Percentiles rank a stretch among this genome's conserved stretches.
These are phyloP conservation scores for Pachysandra terminalis DNA, from an alignment of 164 flowering plant genomes.

Conservation along the genomic window DNA sequence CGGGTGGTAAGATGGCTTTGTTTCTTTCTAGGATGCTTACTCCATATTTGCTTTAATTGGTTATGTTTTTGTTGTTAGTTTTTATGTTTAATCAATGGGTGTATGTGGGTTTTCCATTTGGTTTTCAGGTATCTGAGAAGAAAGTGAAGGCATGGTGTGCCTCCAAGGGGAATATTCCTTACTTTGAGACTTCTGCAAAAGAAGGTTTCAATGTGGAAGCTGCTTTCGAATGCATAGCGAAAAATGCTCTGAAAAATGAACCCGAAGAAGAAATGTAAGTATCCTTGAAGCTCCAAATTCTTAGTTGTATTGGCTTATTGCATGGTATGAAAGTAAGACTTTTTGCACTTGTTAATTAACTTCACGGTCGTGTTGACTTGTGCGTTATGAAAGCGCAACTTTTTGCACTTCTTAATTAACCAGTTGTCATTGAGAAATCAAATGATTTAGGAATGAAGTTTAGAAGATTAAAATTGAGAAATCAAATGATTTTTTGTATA, in stretches of 20 bases:
- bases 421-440: no score
- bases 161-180: conserved; percentile 88
- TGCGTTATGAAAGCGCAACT: no score
- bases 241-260: conserved; percentile 80
- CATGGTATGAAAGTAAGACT: not conserved
- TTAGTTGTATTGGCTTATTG: not conserved
- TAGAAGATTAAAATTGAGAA: no score
- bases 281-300: not conserved
- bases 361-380: no score
- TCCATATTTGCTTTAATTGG: not conserved
- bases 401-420: no score
- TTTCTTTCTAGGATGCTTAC: not conserved
- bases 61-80: not conserved
- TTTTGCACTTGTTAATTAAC: not conserved
- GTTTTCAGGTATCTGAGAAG: conserved; percentile 79
- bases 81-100: not conserved
- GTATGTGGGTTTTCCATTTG: not conserved
- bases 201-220: conserved; percentile 93
- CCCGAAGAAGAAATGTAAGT: conserved; percentile 88
- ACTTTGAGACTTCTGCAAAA: conserved; percentile 92
- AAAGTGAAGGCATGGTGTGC: conserved; percentile 95
- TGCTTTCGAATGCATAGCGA: conserved; percentile 83
- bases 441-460: no score
- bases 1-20: conserved; percentile 60
- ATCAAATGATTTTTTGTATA: no score